phyloP scores from a whole-genome alignment of 257 asterid species.

The Nicotiana otophora region DNA sequence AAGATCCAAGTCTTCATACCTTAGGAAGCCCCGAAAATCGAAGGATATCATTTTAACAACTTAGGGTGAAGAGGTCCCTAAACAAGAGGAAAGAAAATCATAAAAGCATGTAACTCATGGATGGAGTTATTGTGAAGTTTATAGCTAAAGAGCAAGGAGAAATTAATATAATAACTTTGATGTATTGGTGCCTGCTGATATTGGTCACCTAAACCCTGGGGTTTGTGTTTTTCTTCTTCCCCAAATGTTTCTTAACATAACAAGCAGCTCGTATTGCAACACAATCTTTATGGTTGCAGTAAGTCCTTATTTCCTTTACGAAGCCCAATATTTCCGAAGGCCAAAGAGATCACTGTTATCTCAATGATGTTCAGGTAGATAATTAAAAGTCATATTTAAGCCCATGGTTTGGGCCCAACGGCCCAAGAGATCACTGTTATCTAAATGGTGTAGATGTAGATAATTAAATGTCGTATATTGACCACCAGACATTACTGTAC shows the following conservation, averaged over 20 bases:
- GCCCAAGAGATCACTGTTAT: neutral
- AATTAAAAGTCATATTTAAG: neutral
- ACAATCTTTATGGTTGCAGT: neutral
- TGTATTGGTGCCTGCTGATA: neutral
- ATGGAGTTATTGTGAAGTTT: slow-evolving; percentile 2
- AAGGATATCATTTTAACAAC: neutral
- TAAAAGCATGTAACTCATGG: neutral
- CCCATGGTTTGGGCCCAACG: no score
- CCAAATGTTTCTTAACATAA: neutral
- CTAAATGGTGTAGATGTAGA: neutral
- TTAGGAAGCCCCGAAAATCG: neutral
- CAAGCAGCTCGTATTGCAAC: neutral
- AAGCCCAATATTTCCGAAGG: neutral
- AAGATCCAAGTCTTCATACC: neutral
- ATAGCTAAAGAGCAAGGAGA: neutral
- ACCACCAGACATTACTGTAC: neutral
- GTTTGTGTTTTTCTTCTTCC: neutral
- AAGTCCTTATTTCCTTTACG: neutral
- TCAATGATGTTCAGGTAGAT: neutral
- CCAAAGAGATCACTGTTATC: neutral
- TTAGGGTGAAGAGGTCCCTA: neutral
- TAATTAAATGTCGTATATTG: neutral
- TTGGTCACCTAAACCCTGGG: neutral
- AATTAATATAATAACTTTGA: neutral
- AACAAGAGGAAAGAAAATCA: neutral